These are phyloP conservation scores for Lotus japonicus DNA, from an alignment of 306 rosid genomes.

Conservation along the genomic window DNA sequence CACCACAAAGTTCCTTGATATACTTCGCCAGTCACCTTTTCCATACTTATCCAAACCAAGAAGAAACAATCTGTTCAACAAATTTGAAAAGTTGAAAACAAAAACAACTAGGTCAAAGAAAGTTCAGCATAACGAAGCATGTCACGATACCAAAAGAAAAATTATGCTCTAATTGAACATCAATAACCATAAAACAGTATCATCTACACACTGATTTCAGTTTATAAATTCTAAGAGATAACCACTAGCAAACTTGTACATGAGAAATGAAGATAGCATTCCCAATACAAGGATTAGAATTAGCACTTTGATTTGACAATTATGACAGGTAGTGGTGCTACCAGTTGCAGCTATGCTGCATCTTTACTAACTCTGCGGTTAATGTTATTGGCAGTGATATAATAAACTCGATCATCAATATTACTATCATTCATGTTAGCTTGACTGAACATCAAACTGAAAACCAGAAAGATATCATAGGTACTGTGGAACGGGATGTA, in stretches of 20 bases:
- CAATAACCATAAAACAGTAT: not conserved
- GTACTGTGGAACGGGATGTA: too few relatives aligned
- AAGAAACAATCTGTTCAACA: constrained; percentile 61
- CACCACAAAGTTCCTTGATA: constrained; percentile 81
- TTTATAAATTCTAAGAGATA: not conserved
- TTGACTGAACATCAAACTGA: too few relatives aligned
- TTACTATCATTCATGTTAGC: too few relatives aligned
- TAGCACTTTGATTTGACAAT: not conserved
- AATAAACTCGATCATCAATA: too few relatives aligned
- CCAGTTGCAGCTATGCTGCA: not conserved
- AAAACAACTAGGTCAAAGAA: not conserved
- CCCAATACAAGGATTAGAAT: not conserved
- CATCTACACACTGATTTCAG: not conserved
- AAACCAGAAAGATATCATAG: too few relatives aligned
- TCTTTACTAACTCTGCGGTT: not conserved
- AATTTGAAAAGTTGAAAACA: not conserved
- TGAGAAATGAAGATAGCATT: not conserved
- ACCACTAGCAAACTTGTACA: not conserved
- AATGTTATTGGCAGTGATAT: too few relatives aligned
- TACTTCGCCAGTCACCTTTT: constrained; percentile 89
- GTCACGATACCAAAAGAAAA: not conserved
- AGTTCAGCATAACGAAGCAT: not conserved
- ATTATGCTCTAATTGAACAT: not conserved
- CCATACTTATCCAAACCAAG: constrained; percentile 81
- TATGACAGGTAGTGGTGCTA: not conserved